Conservation (phyloP, 495 filamentous ascomycete species). For the Aspergillus diversus region DNA sequence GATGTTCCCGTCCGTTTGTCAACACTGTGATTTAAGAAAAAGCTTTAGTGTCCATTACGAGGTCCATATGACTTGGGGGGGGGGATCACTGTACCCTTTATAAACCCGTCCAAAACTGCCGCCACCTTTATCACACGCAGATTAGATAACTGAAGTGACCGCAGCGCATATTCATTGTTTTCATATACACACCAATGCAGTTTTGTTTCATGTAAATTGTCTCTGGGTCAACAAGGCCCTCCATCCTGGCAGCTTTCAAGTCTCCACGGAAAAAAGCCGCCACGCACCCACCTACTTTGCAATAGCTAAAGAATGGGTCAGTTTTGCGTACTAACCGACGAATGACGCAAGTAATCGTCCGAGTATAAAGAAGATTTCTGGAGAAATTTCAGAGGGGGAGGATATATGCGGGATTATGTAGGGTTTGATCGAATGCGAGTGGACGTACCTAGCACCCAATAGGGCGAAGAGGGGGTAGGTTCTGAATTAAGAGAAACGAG, state of each 20-base stretch:
- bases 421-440: conserved; percentile 1
- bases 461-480: not conserved
- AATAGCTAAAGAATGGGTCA: not conserved
- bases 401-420: not conserved
- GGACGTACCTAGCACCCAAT: conserved; percentile 15
- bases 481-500: conserved; percentile 6
- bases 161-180: not conserved
- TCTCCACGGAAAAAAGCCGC: conserved; percentile 11
- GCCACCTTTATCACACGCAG: conserved; percentile 53
- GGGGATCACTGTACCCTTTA: conserved; percentile 69
- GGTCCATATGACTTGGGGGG: conserved; percentile 36
- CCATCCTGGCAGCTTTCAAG: conserved; percentile 36
- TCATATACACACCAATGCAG: conserved; percentile 75
- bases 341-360: not conserved
- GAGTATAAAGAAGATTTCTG: not conserved
- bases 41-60: conserved; percentile 6
- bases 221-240: conserved; percentile 71
- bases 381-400: not conserved
- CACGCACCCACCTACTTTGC: conserved; percentile 14
- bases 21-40: conserved; percentile 54
- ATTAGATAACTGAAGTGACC: conserved; percentile 6
- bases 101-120: conserved; percentile 96
- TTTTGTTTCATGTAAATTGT: conserved; percentile 90
- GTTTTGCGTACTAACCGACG: not conserved
- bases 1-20: conserved; percentile 83